Evolutionary conservation across 371 early-diverging fungal species (phyloP).

Genomic region (Apophysomyces elegans): DNA sequence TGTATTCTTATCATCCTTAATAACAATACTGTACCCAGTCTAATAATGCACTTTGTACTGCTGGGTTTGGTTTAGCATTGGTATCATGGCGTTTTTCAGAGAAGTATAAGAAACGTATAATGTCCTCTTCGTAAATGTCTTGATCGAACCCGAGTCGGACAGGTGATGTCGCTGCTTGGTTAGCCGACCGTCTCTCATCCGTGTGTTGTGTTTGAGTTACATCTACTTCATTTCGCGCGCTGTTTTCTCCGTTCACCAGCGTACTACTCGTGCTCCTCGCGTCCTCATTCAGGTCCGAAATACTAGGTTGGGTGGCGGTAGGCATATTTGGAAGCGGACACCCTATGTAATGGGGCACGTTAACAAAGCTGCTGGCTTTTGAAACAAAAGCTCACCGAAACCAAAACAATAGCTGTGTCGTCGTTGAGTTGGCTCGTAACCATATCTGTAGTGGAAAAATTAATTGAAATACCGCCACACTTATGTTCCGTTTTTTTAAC

Average conservation of each 20-base stretch:
- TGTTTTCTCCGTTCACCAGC: constrained; percentile 59
- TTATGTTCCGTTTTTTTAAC: too few relatives aligned
- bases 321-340: constrained; percentile 26
- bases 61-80: constrained; percentile 33
- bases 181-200: constrained; percentile 6
- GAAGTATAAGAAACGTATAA: constrained; percentile 61
- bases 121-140: constrained; percentile 58
- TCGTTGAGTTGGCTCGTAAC: too few relatives aligned
- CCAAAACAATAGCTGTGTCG: neutral
- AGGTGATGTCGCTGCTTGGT: constrained; percentile 11
- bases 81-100: constrained; percentile 66
- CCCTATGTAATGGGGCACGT: neutral
- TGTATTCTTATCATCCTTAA: neutral
- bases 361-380: neutral
- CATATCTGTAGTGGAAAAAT: too few relatives aligned
- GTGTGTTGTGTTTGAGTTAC: constrained; percentile 16
- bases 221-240: constrained; percentile 36
- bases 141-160: constrained; percentile 64
- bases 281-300: constrained; percentile 48
- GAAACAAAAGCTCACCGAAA: neutral
- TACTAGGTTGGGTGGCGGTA: constrained; percentile 26
- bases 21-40: constrained; percentile 44
- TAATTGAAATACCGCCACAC: too few relatives aligned
- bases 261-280: constrained; percentile 66
- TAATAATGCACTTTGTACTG: constrained; percentile 27